Evolutionary conservation across 2,329 filamentous ascomycete species (phyloP).

Genomic region (Fusarium nurragi): DNA sequence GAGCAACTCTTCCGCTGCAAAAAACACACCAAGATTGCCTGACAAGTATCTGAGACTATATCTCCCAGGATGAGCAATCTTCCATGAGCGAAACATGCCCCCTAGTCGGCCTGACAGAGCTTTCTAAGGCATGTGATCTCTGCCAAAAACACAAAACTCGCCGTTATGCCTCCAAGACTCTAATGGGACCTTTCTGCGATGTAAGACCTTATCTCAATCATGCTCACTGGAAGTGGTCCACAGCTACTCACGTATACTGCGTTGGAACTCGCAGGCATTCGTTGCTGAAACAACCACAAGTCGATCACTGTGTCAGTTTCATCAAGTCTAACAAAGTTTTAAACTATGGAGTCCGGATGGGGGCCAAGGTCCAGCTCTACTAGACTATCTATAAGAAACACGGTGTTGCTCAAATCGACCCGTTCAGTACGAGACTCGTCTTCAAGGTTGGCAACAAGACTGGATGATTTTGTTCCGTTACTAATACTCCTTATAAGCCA

Average conservation of each 20-base stretch:
- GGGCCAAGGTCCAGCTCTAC: conserved; percentile 43
- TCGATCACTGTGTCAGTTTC: conserved; percentile 34
- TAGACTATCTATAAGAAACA: conserved; percentile 44
- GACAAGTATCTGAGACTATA: too few species aligned
- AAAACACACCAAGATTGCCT: too few species aligned
- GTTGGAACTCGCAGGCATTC: conserved; percentile 41
- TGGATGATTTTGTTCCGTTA: conserved; percentile 39
- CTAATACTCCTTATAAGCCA: not conserved
- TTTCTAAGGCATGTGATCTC: conserved; percentile 40
- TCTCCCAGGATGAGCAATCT: too few species aligned
- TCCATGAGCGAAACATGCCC: conserved; percentile 25
- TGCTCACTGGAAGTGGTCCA: conserved; percentile 32
- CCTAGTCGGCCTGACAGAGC: conserved; percentile 36
- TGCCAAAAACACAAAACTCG: conserved; percentile 44
- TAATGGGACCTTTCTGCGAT: conserved; percentile 37
- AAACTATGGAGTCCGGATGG: conserved; percentile 45
- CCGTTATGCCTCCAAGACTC: conserved; percentile 34
- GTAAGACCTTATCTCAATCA: conserved; percentile 35
- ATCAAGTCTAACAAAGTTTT: conserved; percentile 8
- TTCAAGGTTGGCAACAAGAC: conserved; percentile 38
- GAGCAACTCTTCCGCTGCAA: too few species aligned
- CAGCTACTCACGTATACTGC: conserved; percentile 32
- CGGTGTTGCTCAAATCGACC: conserved; percentile 5
- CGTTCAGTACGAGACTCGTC: conserved; percentile 10
- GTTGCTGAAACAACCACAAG: conserved; percentile 30